A percentile compares a stretch with the other conserved stretches of the same genome.
phyloP scores from a whole-genome alignment of 2,329 filamentous ascomycete species.

The Reticulascus tulasneorum region DNA sequence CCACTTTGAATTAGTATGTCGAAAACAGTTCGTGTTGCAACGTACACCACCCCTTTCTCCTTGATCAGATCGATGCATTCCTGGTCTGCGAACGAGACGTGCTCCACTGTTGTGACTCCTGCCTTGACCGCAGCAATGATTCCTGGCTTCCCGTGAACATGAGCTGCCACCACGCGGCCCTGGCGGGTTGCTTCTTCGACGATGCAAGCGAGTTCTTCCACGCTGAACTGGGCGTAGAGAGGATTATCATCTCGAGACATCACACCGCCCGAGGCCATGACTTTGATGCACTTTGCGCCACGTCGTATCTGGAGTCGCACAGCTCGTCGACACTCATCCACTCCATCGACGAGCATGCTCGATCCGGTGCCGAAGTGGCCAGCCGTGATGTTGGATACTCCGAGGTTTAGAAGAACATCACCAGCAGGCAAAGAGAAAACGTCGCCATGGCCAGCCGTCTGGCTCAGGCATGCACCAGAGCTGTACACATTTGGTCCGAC shows the following conservation, averaged over 20 bases:
- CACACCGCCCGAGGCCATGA: constrained; percentile 39
- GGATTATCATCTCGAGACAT: constrained; percentile 36
- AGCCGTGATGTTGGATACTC: constrained; percentile 23
- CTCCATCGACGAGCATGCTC: constrained; percentile 37
- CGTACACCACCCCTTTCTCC: constrained; percentile 29
- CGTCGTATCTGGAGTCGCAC: constrained; percentile 39
- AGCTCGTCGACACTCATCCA: constrained; percentile 38
- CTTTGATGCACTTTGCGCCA: constrained; percentile 46
- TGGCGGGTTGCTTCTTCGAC: constrained; percentile 37
- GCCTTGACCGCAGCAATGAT: constrained; percentile 40
- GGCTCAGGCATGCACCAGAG: constrained; percentile 37
- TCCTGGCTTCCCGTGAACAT: constrained; percentile 42
- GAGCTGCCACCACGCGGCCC: constrained; percentile 36
- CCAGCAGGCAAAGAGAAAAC: constrained; percentile 31
- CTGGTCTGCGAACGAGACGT: constrained; percentile 38
- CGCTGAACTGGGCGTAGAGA: constrained; percentile 36
- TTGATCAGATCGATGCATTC: constrained; percentile 36
- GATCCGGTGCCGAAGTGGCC: constrained; percentile 26
- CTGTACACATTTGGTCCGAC: constrained; percentile 46
- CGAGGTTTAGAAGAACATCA: constrained; percentile 28
- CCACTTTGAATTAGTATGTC: constrained; percentile 26
- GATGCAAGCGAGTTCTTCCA: constrained; percentile 37
- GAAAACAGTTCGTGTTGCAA: constrained; percentile 34
- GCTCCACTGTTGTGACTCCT: constrained; percentile 42
- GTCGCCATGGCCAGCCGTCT: constrained; percentile 47